Evolutionary conservation across 176 grass and related monocot genomes (phyloP).

Genomic region (Cenchrus fungigraminus): DNA sequence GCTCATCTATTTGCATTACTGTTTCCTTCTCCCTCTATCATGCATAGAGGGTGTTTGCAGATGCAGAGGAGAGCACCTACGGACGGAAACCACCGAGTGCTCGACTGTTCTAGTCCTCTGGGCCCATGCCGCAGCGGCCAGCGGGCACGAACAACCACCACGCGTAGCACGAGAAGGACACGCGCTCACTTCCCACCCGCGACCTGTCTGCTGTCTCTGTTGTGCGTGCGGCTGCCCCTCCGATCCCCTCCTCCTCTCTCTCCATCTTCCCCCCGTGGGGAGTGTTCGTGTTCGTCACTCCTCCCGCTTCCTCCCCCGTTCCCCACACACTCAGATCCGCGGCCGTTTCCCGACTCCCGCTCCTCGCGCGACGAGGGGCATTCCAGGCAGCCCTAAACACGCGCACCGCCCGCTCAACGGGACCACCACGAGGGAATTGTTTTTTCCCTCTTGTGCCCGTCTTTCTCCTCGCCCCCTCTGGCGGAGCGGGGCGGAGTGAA

Average conservation of each 20-base stretch:
- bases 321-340: constrained; percentile 25
- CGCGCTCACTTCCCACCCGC: background rate
- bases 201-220: background rate
- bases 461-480: background rate
- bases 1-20: no score
- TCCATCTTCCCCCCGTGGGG: background rate
- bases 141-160: background rate
- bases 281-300: background rate
- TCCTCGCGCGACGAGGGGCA: background rate
- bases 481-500: background rate
- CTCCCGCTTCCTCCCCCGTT: background rate
- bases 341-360: background rate
- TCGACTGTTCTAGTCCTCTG: background rate
- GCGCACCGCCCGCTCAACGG: background rate
- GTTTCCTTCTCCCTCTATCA: no score
- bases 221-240: background rate
- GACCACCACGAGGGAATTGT: background rate
- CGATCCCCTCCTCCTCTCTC: background rate
- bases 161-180: constrained; percentile 7
- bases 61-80: no score
- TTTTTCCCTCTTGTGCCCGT: background rate
- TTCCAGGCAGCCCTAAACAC: background rate
- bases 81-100: background rate
- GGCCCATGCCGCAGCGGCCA: constrained; percentile 13
- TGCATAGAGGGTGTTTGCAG: no score